Evolutionary conservation across 176 grass and related monocot species (phyloP).

Genomic region (Paspalum notatum): DNA sequence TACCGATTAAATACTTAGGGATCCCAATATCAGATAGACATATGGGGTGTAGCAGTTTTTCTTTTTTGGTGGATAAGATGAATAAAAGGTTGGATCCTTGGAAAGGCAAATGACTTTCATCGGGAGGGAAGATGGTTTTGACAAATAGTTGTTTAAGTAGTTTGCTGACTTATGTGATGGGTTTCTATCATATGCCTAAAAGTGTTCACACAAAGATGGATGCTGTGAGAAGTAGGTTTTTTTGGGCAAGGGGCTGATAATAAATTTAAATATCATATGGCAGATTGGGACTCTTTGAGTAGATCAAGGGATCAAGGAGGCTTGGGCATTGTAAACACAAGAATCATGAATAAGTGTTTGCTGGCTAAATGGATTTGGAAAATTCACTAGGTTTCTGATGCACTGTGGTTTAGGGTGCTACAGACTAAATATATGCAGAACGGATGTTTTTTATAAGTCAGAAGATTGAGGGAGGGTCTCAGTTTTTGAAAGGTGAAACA

Average conservation of each 20-base stretch:
- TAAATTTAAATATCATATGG: not conserved
- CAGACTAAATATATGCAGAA: accelerated
- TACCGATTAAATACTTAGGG: too few species aligned
- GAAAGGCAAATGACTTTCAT: not conserved
- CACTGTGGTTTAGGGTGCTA: accelerated
- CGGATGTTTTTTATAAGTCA: too few species aligned
- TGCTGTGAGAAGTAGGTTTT: not conserved
- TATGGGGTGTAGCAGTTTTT: too few species aligned
- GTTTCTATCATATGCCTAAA: accelerated
- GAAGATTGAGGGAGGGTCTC: too few species aligned
- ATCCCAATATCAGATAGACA: too few species aligned
- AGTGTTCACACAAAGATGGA: not conserved
- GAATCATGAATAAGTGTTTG: not conserved
- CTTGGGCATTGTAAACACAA: not conserved
- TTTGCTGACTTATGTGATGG: not conserved
- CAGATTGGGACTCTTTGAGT: not conserved
- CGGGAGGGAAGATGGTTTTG: not conserved
- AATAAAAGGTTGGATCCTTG: not conserved
- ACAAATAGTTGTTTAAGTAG: not conserved
- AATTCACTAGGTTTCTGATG: not conserved
- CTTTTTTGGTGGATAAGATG: not conserved
- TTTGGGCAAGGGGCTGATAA: not conserved
- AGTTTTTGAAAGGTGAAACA: too few species aligned
- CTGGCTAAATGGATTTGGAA: not conserved
- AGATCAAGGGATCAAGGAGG: not conserved